Base-by-base conservation (phyloP, 257 asterid species). In the Ehretia macrophylla region DNA sequence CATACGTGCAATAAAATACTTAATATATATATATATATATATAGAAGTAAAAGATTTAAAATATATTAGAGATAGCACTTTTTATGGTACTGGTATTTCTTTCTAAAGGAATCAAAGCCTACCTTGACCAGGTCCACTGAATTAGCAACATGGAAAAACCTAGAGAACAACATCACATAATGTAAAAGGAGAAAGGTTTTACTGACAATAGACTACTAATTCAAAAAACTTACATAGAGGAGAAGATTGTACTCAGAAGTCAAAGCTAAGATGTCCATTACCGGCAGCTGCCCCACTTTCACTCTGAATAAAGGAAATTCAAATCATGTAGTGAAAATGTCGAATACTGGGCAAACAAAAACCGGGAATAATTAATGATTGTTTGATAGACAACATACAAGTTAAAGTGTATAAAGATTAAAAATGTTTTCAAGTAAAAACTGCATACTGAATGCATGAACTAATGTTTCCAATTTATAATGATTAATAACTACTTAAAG, bases 201-300 rank as follows among this genome's bases (percentile, higher is more conserved):
- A 54, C 18, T 32, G 27, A 18, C 13, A 11, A 49, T 8, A 14
- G 12, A 22, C 32, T 14, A 61, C 18, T 42, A 70, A 72, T 47
- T 55, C 52, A 58, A 67, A 65, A 60, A 79, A 81, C 95, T 86
- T 81, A 88, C 98, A 75, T 86, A 88, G 60, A 92, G 87, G 65
- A 84, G 78, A 65, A 92, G 87, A 14, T 79, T 68, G 69, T 75
- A 77, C 65, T 83, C 95, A 70, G 92, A 70, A 32, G 93, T 76
- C 85, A 92, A 76, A 75, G 77, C 90, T 51, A 92, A 74, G 68
- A 92, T 76, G 79, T 92, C 97, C 54, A 56, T 74, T 44, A 74
- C 80, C 50, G 95, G 89, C 63, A 83, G 77, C 66, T 75, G 71
- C 46, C 95, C 90, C 48, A 77, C 74, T 70, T 60, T 81, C 58